Percentiles rank a stretch among this genome's conserved stretches.
phyloP scores from a whole-genome alignment of 768 basidiomycete species.

The Hericium rajendrae region DNA sequence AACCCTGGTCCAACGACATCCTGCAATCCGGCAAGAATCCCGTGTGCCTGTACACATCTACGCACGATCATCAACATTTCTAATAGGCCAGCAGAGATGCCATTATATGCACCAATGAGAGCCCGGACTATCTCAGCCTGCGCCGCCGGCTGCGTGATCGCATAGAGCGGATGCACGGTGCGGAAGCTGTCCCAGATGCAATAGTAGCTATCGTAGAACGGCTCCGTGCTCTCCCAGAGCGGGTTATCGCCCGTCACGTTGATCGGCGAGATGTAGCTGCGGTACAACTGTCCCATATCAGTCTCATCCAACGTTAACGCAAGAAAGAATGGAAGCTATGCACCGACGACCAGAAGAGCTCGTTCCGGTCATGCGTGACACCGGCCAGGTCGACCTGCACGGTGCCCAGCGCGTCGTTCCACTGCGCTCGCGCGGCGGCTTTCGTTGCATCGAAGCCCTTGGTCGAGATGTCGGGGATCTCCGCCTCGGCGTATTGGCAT shows the following conservation, averaged over 20 bases:
- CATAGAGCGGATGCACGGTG: neutral
- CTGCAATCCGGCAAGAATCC: neutral
- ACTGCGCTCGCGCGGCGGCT: constrained; percentile 32
- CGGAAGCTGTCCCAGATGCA: neutral
- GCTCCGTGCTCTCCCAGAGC: neutral
- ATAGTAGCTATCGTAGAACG: neutral
- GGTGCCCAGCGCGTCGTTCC: constrained; percentile 50
- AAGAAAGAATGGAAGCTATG: too few relatives aligned
- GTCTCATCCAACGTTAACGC: too few relatives aligned
- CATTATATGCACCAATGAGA: neutral
- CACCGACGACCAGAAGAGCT: constrained; percentile 18
- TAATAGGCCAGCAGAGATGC: neutral
- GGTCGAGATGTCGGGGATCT: constrained; percentile 52
- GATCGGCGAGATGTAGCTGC: neutral
- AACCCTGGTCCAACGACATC: neutral
- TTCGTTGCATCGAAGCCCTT: constrained; percentile 45
- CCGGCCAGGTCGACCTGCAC: constrained; percentile 38
- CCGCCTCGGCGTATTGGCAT: constrained; percentile 48
- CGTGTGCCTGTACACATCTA: neutral
- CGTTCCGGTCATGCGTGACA: constrained; percentile 34
- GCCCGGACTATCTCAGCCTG: neutral
- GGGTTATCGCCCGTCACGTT: neutral
- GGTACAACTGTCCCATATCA: neutral
- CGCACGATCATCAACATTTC: neutral
- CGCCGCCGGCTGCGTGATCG: neutral